These are phyloP conservation scores for Musa beccarii DNA, from an alignment of 176 grass and related monocot genomes.

Conservation along the genomic window DNA sequence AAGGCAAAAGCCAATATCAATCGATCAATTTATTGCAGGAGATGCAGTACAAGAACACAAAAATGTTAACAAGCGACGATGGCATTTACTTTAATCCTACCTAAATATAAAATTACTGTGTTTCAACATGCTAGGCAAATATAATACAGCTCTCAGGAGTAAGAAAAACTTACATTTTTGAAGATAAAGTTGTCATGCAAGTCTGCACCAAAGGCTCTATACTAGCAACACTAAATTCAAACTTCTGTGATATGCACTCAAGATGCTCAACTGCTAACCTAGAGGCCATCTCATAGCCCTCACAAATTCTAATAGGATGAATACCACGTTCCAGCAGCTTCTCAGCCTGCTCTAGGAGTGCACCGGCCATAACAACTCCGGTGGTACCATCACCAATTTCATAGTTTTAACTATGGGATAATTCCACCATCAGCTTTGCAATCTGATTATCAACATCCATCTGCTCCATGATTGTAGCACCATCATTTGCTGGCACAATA, in stretches of 20 bases:
- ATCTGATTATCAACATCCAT: conserved; percentile 95
- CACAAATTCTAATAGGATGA: conserved; percentile 59
- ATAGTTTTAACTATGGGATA: conserved; percentile 75
- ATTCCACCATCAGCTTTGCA: conserved; percentile 80
- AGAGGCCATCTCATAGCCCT: conserved; percentile 90
- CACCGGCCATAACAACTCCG: conserved; percentile 67
- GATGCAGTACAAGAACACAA: too few species aligned
- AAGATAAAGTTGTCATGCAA: conserved; percentile 87
- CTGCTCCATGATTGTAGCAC: conserved; percentile 75
- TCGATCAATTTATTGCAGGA: too few species aligned
- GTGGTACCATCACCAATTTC: conserved; percentile 93
- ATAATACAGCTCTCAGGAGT: neutral
- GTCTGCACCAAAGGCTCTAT: conserved; percentile 66
- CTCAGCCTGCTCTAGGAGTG: conserved; percentile 79
- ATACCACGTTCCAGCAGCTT: conserved; percentile 76
- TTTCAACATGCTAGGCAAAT: too few species aligned
- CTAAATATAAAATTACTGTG: too few species aligned
- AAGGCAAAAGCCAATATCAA: too few species aligned
- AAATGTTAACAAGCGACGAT: too few species aligned
- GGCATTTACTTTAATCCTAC: too few species aligned
- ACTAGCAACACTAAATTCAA: conserved; percentile 42
- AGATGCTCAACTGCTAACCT: conserved; percentile 78
- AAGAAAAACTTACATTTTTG: conserved; percentile 62
- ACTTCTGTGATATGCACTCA: conserved; percentile 51
- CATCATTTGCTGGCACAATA: conserved; percentile 58